Conservation (phyloP, 2,329 filamentous ascomycete genomes). For the Blastomyces percursus region DNA sequence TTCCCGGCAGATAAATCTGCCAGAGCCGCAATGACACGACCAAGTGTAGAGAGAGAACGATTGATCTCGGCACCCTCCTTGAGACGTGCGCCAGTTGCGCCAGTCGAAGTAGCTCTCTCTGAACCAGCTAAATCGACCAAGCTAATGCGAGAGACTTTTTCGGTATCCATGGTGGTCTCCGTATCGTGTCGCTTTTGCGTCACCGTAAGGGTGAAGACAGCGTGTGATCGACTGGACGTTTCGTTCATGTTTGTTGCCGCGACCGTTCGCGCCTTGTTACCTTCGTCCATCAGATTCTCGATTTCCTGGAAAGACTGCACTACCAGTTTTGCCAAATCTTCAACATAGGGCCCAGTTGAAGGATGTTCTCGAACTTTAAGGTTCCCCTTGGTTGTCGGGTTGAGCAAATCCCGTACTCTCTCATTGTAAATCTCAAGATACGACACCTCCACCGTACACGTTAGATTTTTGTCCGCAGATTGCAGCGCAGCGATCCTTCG, state of each 20-base stretch:
- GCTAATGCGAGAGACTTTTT: conserved; percentile 97
- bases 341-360: conserved; percentile 93
- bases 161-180: conserved; percentile 92
- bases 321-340: conserved; percentile 90
- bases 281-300: conserved; percentile 96
- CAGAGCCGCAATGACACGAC: conserved; percentile 91
- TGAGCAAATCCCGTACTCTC: conserved; percentile 85
- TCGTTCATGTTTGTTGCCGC: conserved; percentile 99
- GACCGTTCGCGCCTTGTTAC: conserved; percentile 96
- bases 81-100: conserved; percentile 83
- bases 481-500: conserved; percentile 62
- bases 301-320: conserved; percentile 92
- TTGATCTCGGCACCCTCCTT: conserved; percentile 99
- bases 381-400: conserved; percentile 90
- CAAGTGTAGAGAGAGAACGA: conserved; percentile 85
- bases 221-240: conserved; percentile 94
- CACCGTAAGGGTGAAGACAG: conserved; percentile 91
- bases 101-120: conserved; percentile 92
- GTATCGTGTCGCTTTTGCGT: conserved; percentile 86
- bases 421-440: conserved; percentile 99
- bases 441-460: conserved; percentile 92
- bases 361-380: conserved; percentile 96
- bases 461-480: conserved; percentile 61
- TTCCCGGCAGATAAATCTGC: conserved; percentile 81
- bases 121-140: conserved; percentile 96